Conservation (phyloP, 1,139 yeast genomes). For the Suhomyces maxii region DNA sequence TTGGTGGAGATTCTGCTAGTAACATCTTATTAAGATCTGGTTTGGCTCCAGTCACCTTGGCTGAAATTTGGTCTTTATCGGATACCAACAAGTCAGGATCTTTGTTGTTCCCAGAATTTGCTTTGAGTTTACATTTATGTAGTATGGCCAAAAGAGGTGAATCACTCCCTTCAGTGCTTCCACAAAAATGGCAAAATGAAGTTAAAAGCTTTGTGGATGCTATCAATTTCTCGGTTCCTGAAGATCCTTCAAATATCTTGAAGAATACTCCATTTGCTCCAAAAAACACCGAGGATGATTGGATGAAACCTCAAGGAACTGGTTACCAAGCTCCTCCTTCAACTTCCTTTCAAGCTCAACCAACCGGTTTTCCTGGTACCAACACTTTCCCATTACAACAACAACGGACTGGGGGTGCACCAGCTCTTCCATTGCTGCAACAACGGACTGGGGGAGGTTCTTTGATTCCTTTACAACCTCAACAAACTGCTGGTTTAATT, state of each 20-base stretch:
- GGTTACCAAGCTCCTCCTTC: conserved; percentile 19
- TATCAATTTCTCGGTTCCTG: conserved; percentile 78
- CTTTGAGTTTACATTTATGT: conserved; percentile 87
- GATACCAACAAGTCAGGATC: conserved; percentile 87
- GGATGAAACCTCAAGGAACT: conserved; percentile 30
- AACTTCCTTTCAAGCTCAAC: conserved; percentile 36
- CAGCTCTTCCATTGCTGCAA: conserved; percentile 24
- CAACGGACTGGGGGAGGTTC: conserved; percentile 49
- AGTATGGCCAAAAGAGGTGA: conserved; percentile 77
- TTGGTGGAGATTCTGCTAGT: conserved; percentile 77
- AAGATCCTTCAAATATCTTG: conserved; percentile 45
- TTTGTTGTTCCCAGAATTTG: conserved; percentile 90
- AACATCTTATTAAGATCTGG: conserved; percentile 80
- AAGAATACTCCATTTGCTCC: conserved; percentile 51
- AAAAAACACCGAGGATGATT: conserved; percentile 25
- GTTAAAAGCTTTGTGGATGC: conserved; percentile 87
- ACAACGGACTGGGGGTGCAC: conserved; percentile 23
- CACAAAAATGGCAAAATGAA: conserved; percentile 74
- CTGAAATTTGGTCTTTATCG: conserved; percentile 87
- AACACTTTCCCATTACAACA: conserved; percentile 13
- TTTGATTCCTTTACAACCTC: conserved; percentile 49
- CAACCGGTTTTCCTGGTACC: conserved; percentile 32
- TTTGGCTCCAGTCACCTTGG: conserved; percentile 70
- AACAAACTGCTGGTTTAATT: conserved; percentile 48
- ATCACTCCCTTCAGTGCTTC: conserved; percentile 69